Conservation (phyloP, 2,329 filamentous ascomycete species). For the Venturia aucupariae region DNA sequence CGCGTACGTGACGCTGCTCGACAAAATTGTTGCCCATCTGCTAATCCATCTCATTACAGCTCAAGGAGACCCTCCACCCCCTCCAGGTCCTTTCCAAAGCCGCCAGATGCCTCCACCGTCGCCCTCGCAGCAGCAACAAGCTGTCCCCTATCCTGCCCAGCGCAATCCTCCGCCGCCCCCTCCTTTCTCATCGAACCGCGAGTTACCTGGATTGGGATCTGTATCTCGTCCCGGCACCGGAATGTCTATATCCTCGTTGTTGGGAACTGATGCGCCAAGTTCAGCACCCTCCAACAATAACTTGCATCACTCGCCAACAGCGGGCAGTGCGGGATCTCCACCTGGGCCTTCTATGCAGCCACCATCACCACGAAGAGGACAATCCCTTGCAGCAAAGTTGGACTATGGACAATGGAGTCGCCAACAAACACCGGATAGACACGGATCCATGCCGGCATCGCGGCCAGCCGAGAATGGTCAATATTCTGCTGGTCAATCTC, state of each 20-base stretch:
- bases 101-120: conserved; percentile 42
- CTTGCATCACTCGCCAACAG: conserved; percentile 25
- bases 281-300: conserved; percentile 19
- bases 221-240: conserved; percentile 50
- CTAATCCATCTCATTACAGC: conserved; percentile 14
- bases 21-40: not conserved
- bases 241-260: conserved; percentile 68
- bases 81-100: conserved; percentile 33
- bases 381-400: conserved; percentile 24
- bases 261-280: conserved; percentile 42
- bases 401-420: conserved; percentile 29
- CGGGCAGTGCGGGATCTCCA: conserved; percentile 21
- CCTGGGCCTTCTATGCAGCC: conserved; percentile 37
- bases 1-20: conserved; percentile 8
- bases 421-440: conserved; percentile 30
- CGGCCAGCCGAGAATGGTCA: not conserved
- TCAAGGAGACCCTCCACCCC: conserved; percentile 29
- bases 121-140: conserved; percentile 33
- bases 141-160: conserved; percentile 29
- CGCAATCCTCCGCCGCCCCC: conserved; percentile 37
- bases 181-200: conserved; percentile 42
- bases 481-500: conserved; percentile 12
- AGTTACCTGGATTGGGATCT: conserved; percentile 43
- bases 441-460: conserved; percentile 18
- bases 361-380: conserved; percentile 33